phyloP scores from a whole-genome alignment of 2,329 filamentous ascomycete species.

The Mariannaea sp. region DNA sequence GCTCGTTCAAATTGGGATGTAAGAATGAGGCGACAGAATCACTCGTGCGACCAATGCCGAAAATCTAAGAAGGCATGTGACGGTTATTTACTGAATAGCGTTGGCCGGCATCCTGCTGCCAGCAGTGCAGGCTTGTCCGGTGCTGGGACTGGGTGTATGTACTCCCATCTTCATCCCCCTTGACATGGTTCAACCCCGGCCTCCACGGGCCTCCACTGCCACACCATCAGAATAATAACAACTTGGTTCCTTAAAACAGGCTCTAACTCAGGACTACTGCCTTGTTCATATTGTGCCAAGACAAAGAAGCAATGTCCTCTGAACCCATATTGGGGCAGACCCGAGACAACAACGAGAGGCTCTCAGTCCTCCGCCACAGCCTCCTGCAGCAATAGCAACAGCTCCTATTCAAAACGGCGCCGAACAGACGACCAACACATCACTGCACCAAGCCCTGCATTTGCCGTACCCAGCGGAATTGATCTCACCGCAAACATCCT shows the following conservation, averaged over 20 bases:
- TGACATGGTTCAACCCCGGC: neutral
- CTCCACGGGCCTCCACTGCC: neutral
- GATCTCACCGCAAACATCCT: constrained; percentile 15
- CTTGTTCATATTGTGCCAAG: constrained; percentile 40
- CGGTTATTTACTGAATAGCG: constrained; percentile 28
- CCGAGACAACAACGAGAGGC: neutral
- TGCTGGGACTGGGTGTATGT: constrained; percentile 7
- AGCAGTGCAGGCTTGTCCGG: constrained; percentile 1
- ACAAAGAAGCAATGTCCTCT: constrained; percentile 40
- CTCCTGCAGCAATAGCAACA: neutral
- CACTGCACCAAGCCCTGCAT: neutral
- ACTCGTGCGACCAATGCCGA: constrained; percentile 34
- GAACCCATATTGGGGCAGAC: constrained; percentile 34
- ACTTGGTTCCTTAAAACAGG: constrained; percentile 1
- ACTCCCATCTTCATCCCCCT: neutral
- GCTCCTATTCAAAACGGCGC: constrained; percentile 13
- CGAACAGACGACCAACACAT: constrained; percentile 8
- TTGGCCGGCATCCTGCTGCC: constrained; percentile 8
- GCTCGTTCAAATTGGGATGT: constrained; percentile 14
- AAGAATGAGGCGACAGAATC: constrained; percentile 29
- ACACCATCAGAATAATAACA: neutral
- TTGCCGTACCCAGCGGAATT: constrained; percentile 2
- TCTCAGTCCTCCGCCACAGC: constrained; percentile 2
- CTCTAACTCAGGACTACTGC: constrained; percentile 5
- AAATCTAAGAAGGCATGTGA: constrained; percentile 37